phyloP scores from a whole-genome alignment of 306 rosid species.

The Potentilla sterilis region DNA sequence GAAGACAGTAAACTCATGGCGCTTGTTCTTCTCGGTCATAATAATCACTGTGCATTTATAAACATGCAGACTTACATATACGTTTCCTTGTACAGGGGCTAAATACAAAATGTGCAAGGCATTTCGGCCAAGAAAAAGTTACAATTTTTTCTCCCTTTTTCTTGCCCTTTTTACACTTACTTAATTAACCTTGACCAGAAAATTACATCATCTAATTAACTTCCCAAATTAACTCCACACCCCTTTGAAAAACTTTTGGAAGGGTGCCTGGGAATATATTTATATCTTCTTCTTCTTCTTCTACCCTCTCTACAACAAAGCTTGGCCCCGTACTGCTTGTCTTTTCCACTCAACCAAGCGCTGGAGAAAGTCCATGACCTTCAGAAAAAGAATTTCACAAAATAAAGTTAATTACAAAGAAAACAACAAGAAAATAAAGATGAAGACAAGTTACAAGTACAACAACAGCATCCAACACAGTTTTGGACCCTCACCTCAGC shows the following conservation, averaged over 20 bases:
- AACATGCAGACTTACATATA: conserved; percentile 17
- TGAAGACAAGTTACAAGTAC: conserved; percentile 15
- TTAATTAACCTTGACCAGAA: conserved; percentile 4
- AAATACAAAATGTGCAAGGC: conserved; percentile 38
- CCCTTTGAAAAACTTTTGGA: conserved; percentile 34
- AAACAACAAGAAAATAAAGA: neutral
- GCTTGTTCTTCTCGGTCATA: neutral
- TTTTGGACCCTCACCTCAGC: conserved; percentile 63
- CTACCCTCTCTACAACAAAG: conserved; percentile 35
- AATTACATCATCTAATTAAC: conserved; percentile 20
- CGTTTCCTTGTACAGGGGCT: conserved; percentile 23
- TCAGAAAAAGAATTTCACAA: conserved; percentile 7
- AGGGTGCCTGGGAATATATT: conserved; percentile 32
- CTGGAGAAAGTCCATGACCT: conserved; percentile 80
- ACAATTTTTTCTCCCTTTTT: conserved; percentile 10
- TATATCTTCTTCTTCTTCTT: conserved; percentile 21
- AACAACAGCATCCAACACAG: conserved; percentile 3
- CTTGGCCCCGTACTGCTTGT: conserved; percentile 35
- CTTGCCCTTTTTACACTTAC: conserved; percentile 5
- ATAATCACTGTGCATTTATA: conserved; percentile 14
- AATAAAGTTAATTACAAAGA: neutral
- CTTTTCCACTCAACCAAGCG: conserved; percentile 67
- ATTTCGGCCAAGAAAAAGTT: conserved; percentile 26
- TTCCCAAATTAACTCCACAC: conserved; percentile 20
- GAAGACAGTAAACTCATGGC: neutral